Base-by-base conservation (phyloP, 2,329 filamentous ascomycete genomes). In the Aspergillus hortae region DNA sequence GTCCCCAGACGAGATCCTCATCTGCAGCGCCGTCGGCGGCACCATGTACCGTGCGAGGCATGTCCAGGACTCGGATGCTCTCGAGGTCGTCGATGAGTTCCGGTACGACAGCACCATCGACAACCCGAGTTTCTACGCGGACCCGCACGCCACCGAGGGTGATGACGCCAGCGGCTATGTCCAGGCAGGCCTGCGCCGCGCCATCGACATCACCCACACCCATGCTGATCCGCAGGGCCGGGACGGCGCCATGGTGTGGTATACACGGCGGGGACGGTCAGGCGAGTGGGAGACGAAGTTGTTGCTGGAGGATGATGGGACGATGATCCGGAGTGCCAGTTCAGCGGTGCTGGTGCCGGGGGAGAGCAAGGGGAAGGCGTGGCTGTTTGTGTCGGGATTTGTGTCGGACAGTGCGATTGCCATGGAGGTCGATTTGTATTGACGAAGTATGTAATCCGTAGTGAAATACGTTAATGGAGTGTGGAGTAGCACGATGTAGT, bases 371-470 rank as follows among this genome's bases (percentile, higher is more conserved):
- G 70, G 74, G 58, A 74, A 77, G 15, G 83, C 76, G 0, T 83
- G 80, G 80, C 61, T 86, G 14, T 85, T 82, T 63, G 76, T 79
- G 2, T 81, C 81, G 0, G 82, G 83, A 0, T 81, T 83, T 50
- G 54, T 79, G 53, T 77, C 80, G 2, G 67, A 71, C 30, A 74
- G 65, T 51, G 68, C 79, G 32, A 61, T 83, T 54, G 80, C 80
- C 10, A 72, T 80, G 17, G 78, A 78, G 63, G 74, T 85, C 30
- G 74, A 82, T 56, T 62, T 85, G 55, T 69, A 53, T 14, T 30
- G 27, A 30, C 10, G 27, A 30, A 7, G 10, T 30, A n/a, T n/a
- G n/a, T n/a, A n/a, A n/a, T n/a, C n/a, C n/a, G n/a, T n/a, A n/a
- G n/a, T n/a, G n/a, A n/a, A n/a, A n/a, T n/a, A n/a, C n/a, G n/a